Base-by-base conservation (phyloP, 352 stramenopile species). In the Phytopythium mirpurense region DNA sequence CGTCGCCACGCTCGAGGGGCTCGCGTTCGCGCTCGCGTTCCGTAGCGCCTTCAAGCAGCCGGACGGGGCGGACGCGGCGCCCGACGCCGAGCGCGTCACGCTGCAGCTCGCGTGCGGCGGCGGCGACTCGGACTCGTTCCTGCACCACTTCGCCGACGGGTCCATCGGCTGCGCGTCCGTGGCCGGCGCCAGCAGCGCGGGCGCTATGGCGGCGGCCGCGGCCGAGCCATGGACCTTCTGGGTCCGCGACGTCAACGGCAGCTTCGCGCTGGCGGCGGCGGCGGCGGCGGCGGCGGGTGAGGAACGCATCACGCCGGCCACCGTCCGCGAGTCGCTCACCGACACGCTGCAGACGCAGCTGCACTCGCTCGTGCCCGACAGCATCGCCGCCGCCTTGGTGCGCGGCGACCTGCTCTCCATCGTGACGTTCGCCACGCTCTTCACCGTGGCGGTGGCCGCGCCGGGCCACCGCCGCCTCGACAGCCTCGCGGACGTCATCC, bases 401-500 rank as follows among this genome's bases (percentile, higher is more conserved):
- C 56, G 78, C 18, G 59, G 56, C 19, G 65, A 67, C 12, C 21
- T 83, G 54, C 60, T 77, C 11, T 73, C 66, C 32, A 73, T 84
- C 54, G 66, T 82, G 50, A 74, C 57, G 59, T 84, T 84, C 55
- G 68, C 62, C 5, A 59, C 78, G 44, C 43, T 56, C 23, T 83
- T 83, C 40, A 67, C 65, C 10, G 43, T 77, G 14, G 54, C 66
- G 12, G 54, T 74, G 19, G 59, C 59, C 9, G 32, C 43, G 16
- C 57, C 14, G 0, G 26, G 23, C 19, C 52, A 37, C 36, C 63
- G 49, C 19, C 41, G 32, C 51, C 42, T 57, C 5, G 38, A 66
- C 32, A 41, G 46, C 29, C 41, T 59, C 11, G 54, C 60, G 10
- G 54, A 62, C 29, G 67, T 81, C 19, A 63, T 79, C 27, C 66